Evolutionary conservation across 176 grass and related monocot genomes (phyloP).

Genomic region (Panicum miliaceum): DNA sequence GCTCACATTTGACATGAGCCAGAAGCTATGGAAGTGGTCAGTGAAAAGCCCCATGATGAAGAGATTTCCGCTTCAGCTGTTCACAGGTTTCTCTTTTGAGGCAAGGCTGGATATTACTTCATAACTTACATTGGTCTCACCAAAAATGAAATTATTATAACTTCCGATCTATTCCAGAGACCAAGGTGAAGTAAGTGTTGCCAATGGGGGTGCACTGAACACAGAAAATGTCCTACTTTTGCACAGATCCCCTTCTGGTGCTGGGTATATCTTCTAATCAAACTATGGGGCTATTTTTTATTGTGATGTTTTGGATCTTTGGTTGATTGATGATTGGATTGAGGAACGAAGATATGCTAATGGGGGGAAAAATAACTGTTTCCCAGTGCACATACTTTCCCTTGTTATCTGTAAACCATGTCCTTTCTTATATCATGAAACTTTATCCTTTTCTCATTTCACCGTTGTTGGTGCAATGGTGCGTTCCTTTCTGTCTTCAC

Average conservation of each 20-base stretch:
- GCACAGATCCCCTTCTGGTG: slow-evolving; percentile 37
- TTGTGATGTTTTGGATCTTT: not conserved
- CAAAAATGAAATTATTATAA: too few relatives aligned
- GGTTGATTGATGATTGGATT: slow-evolving; percentile 6
- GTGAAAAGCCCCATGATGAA: slow-evolving; percentile 73
- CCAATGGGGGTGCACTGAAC: slow-evolving; percentile 21
- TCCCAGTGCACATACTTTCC: not conserved
- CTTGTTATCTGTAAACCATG: slow-evolving; percentile 16
- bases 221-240: slow-evolving; percentile 21
- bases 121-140: slow-evolving; percentile 27
- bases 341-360: slow-evolving; percentile 10
- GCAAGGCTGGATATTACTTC: slow-evolving; percentile 71
- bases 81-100: slow-evolving; percentile 80
- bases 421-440: not conserved
- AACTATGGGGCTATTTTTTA: not conserved
- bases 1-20: slow-evolving; percentile 65
- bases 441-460: not conserved
- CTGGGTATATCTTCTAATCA: slow-evolving; percentile 40
- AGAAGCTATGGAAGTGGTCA: slow-evolving; percentile 81
- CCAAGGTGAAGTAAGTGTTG: slow-evolving; percentile 13
- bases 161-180: not conserved
- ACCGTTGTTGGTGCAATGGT: not conserved
- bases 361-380: not conserved
- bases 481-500: not conserved
- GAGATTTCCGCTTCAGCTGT: slow-evolving; percentile 84